These are phyloP conservation scores for Lactifluus pinguis DNA, from an alignment of 768 basidiomycete species.

Conservation along the genomic window DNA sequence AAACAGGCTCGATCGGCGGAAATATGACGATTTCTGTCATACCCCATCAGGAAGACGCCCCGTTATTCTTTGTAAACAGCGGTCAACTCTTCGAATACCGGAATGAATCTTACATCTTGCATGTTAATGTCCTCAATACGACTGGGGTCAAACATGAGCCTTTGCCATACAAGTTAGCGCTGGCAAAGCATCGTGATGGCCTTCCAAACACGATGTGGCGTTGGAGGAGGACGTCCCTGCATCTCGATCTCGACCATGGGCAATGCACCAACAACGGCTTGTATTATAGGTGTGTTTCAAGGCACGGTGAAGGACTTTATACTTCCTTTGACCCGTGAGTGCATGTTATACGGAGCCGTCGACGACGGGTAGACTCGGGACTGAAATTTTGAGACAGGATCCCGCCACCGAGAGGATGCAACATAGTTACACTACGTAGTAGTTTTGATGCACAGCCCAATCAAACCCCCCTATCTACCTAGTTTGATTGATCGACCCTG, in stretches of 20 bases:
- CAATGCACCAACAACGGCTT: conserved; percentile 34
- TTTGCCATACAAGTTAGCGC: conserved; percentile 25
- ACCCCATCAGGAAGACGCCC: conserved; percentile 25
- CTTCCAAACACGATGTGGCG: conserved; percentile 41
- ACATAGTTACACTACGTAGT: conserved; percentile 36
- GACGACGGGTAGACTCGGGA: not conserved
- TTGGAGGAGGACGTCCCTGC: conserved; percentile 47
- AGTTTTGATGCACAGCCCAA: conserved; percentile 28
- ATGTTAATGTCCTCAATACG: conserved; percentile 45
- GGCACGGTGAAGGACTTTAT: not conserved
- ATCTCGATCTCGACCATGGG: conserved; percentile 38
- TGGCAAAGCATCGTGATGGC: conserved; percentile 32
- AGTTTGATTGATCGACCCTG: not conserved
- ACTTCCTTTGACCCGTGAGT: conserved; percentile 4
- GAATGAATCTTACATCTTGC: conserved; percentile 47
- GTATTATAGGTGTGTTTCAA: conserved; percentile 22
- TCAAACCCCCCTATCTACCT: conserved; percentile 16
- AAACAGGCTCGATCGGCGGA: conserved; percentile 31
- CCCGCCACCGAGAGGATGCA: conserved; percentile 34
- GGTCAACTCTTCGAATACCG: conserved; percentile 44
- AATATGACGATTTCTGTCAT: conserved; percentile 37
- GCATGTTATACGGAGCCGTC: not conserved
- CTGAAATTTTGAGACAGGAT: not conserved
- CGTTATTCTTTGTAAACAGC: conserved; percentile 46
- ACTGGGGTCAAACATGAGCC: not conserved